phyloP scores from a whole-genome alignment of 2,329 filamentous ascomycete species.

The Cladosporium colombiae region DNA sequence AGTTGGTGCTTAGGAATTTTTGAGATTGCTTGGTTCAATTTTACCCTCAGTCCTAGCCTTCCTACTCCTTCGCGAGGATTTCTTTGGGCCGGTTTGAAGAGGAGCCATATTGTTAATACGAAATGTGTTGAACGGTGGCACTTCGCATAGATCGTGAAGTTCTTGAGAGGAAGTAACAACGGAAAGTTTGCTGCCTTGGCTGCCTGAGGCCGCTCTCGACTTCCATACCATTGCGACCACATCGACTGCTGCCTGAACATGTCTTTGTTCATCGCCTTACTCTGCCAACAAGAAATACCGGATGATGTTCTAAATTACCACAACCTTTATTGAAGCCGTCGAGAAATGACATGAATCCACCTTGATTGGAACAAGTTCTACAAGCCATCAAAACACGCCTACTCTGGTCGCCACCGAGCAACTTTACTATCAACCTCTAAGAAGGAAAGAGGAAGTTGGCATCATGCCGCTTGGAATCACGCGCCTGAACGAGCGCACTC shows the following conservation, averaged over 20 bases:
- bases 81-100: slow-evolving; percentile 18
- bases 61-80: slow-evolving; percentile 13
- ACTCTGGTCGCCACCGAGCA: neutral
- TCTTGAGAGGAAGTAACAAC: slow-evolving; percentile 12
- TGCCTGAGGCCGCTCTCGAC: slow-evolving; percentile 9
- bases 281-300: neutral
- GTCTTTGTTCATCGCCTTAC: too few relatives aligned
- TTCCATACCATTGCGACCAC: neutral
- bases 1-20: neutral
- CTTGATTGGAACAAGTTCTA: neutral
- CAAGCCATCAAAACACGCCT: neutral
- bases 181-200: neutral
- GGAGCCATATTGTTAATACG: slow-evolving; percentile 26
- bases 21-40: neutral
- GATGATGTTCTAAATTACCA: neutral
- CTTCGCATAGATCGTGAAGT: neutral
- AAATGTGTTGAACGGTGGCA: neutral
- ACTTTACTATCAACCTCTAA: neutral
- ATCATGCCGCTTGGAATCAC: slow-evolving; percentile 76
- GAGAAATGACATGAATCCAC: neutral
- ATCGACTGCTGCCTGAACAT: neutral
- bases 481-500: slow-evolving; percentile 72
- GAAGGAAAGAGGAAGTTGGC: neutral
- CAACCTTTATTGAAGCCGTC: neutral
- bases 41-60: slow-evolving; percentile 17